Evolutionary conservation across 805 yeast species (phyloP).

Genomic region (Cyberlindnera sargentensis): DNA sequence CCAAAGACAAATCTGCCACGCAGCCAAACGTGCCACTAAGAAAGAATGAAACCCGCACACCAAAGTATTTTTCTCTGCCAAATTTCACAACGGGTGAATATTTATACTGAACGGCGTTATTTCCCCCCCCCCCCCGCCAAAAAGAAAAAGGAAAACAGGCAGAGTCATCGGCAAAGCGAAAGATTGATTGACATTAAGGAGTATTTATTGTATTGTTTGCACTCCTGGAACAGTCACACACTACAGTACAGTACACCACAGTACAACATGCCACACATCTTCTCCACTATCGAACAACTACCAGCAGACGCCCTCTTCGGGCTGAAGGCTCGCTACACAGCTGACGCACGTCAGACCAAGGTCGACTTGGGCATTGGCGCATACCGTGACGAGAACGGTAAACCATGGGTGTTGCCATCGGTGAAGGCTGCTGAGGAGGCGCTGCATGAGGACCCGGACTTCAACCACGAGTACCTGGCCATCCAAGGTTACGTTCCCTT

Average conservation of each 20-base stretch:
- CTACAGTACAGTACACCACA: not conserved
- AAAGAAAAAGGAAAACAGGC: not conserved
- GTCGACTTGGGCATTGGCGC: conserved; percentile 88
- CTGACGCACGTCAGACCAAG: conserved; percentile 55
- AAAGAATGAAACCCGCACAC: too few species aligned
- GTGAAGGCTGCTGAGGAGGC: conserved; percentile 62
- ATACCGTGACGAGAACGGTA: conserved; percentile 60
- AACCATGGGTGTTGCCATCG: conserved; percentile 67
- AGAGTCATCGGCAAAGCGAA: too few species aligned
- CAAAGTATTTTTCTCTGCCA: too few species aligned
- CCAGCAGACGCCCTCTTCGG: conserved; percentile 90
- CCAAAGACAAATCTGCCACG: too few species aligned
- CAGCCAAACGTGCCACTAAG: too few species aligned
- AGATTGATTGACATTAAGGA: too few species aligned
- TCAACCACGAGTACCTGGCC: conserved; percentile 85
- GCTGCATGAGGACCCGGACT: conserved; percentile 49
- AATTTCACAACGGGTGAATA: too few species aligned
- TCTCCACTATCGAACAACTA: conserved; percentile 47
- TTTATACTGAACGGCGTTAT: too few species aligned
- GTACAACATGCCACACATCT: conserved; percentile 24
- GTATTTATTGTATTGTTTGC: too few species aligned
- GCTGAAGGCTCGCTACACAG: conserved; percentile 56
- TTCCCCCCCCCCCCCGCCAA: too few species aligned
- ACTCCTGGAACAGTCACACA: not conserved
- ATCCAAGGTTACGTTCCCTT: conserved; percentile 70